Evolutionary conservation across 1,139 yeast species (phyloP).

Genomic region (Pichia kudriavzevii): DNA sequence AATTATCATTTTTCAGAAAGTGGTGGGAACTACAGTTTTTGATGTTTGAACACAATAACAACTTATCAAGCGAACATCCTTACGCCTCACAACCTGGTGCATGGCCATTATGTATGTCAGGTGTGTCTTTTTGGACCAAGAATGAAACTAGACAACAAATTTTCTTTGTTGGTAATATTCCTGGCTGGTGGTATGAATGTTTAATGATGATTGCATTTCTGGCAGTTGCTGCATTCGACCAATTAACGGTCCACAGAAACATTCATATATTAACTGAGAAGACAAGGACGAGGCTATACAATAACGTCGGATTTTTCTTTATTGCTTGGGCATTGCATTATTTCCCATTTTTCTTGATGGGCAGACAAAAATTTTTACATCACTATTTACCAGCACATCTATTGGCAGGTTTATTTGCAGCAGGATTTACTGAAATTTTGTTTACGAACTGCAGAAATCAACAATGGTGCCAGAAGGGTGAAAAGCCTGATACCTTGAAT

Average conservation of each 20-base stretch:
- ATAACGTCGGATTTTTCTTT: constrained; percentile 78
- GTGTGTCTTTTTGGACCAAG: constrained; percentile 95
- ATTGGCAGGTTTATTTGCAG: constrained; percentile 77
- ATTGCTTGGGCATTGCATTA: constrained; percentile 86
- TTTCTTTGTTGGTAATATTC: constrained; percentile 80
- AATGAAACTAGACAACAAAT: constrained; percentile 55
- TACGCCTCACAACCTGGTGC: constrained; percentile 88
- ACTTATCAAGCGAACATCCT: constrained; percentile 83
- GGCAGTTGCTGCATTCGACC: constrained; percentile 65
- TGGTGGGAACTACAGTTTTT: constrained; percentile 82
- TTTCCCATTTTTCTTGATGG: constrained; percentile 86
- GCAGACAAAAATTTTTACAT: constrained; percentile 87
- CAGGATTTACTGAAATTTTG: constrained; percentile 73
- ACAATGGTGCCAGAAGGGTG: constrained; percentile 22
- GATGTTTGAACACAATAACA: constrained; percentile 92
- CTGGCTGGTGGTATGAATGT: constrained; percentile 90
- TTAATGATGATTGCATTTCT: constrained; percentile 57
- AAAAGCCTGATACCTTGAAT: constrained; percentile 20
- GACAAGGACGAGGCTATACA: constrained; percentile 69
- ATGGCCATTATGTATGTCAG: constrained; percentile 91
- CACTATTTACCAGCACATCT: constrained; percentile 96
- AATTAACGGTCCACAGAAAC: constrained; percentile 69
- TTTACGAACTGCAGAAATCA: constrained; percentile 50
- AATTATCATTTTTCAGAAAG: constrained; percentile 68
- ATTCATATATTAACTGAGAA: constrained; percentile 46